Conservation (phyloP, 2,329 filamentous ascomycete species). For the Pezicula radicicola region DNA sequence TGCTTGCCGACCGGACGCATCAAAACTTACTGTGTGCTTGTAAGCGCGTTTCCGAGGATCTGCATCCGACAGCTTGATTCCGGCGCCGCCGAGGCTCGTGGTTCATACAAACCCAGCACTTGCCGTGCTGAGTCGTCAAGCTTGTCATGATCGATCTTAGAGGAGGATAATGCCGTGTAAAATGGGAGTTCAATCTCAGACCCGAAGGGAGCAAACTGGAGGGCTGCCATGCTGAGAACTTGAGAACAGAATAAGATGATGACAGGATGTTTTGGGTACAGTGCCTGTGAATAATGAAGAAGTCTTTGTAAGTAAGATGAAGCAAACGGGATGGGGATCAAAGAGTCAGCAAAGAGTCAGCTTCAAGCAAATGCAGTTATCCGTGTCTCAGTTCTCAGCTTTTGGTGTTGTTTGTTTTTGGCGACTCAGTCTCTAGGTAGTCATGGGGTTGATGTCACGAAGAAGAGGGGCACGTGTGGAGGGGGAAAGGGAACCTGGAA, state of each 20-base stretch:
- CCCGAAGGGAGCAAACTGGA: constrained; percentile 84
- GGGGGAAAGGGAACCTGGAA: too few relatives aligned
- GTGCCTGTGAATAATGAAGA: not conserved
- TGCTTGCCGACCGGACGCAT: not conserved
- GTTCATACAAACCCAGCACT: constrained; percentile 85
- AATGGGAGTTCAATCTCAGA: constrained; percentile 96
- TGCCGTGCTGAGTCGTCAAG: constrained; percentile 89
- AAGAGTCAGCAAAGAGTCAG: not conserved
- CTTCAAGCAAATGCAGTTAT: not conserved
- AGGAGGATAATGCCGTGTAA: constrained; percentile 85
- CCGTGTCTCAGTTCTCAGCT: not conserved
- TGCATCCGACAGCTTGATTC: constrained; percentile 85
- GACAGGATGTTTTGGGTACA: not conserved
- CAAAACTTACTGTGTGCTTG: constrained; percentile 70
- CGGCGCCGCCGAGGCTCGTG: constrained; percentile 66
- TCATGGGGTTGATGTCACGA: not conserved
- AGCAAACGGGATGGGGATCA: not conserved
- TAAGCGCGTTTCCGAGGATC: constrained; percentile 82
- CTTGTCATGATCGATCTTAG: constrained; percentile 96
- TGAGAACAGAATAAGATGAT: not conserved
- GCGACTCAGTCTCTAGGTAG: not conserved
- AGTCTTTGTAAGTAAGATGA: not conserved
- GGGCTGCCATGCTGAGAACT: constrained; percentile 24
- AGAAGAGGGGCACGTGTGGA: too few relatives aligned
- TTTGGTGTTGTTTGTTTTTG: not conserved